phyloP scores from a whole-genome alignment of 2,329 filamentous ascomycete species.

The Diaporthe aspalathi region DNA sequence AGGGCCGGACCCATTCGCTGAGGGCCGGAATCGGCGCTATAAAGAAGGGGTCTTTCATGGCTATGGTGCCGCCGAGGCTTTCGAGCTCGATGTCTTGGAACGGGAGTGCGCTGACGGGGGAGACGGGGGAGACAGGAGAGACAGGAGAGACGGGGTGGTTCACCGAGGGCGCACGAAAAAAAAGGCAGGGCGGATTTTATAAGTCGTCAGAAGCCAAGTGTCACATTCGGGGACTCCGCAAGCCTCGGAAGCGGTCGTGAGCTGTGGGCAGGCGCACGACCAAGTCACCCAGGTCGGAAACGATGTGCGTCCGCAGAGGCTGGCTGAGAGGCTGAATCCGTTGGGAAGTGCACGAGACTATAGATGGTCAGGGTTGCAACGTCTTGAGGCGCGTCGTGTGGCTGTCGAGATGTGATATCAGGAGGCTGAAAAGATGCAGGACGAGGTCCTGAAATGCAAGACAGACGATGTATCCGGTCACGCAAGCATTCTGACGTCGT shows the following conservation, averaged over 20 bases:
- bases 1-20: conserved; percentile 68
- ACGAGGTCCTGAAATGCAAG: conserved; percentile 4
- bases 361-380: conserved; percentile 26
- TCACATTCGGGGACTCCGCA: conserved; percentile 32
- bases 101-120: neutral
- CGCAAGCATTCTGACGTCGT: conserved; percentile 30
- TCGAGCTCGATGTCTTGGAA: neutral
- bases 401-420: conserved; percentile 10
- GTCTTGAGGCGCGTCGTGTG: neutral
- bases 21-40: conserved; percentile 70
- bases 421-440: conserved; percentile 12
- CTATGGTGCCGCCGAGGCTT: conserved; percentile 40
- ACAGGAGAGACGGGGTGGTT: neutral
- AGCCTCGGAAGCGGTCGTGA: conserved; percentile 31
- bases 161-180: neutral
- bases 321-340: conserved; percentile 37
- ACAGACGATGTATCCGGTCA: conserved; percentile 25
- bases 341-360: conserved; percentile 37
- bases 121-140: neutral
- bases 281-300: conserved; percentile 29
- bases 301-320: conserved; percentile 22
- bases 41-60: conserved; percentile 80
- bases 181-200: conserved; percentile 13
- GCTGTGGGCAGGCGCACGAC: conserved; percentile 30
- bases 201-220: conserved; percentile 23